Base-by-base conservation (phyloP, 2,329 filamentous ascomycete species). In the Apiospora phragmitis region DNA sequence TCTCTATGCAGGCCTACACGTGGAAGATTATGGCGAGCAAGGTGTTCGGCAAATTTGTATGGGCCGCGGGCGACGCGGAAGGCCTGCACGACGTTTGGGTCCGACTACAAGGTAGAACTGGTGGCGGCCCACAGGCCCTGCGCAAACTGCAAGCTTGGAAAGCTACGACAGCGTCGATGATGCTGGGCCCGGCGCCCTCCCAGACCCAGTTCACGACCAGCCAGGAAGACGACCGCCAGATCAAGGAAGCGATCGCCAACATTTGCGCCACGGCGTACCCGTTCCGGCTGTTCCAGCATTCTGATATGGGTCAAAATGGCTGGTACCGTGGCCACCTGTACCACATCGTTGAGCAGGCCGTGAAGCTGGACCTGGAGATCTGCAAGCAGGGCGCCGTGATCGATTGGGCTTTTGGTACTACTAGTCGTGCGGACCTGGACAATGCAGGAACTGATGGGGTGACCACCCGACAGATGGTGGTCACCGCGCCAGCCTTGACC, bases 291-390 rank as follows among this genome's bases (percentile, higher is more conserved):
- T 29, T 51, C 24, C 1, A 9, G 4, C 4, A 14, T 4, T 51
- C 4, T 11, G 1, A 1, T 0, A 3, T 1, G 24, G 3, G 8
- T 2, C 6, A n/a, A 2, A 6, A 6, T 14, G 11, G 16, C 11
- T 24, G 4, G 24, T 29, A 26, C 47, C 8, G 3, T 3, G 3
- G 3, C 4, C 47, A 51, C n/a, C 24, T 12, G 9, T 5, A 1
- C 47, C 11, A 51, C 0, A 51, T 51, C 3, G 5, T 51, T 11
- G 47, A 26, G 47, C 11, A 51, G 11, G 47, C 24, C 47, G 47
- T 51, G 24, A 29, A 51, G 24, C 47, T 51, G 11, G 47, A 51
- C 47, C 11, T 26, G 9, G 47, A 51, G 47, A 29, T 51, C 47
- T 4, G 4, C n/a, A 51, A 26, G 11, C 47, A 51, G n/a, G 47